Conservation (phyloP, 768 basidiomycete genomes). For the Suillus placidus region DNA sequence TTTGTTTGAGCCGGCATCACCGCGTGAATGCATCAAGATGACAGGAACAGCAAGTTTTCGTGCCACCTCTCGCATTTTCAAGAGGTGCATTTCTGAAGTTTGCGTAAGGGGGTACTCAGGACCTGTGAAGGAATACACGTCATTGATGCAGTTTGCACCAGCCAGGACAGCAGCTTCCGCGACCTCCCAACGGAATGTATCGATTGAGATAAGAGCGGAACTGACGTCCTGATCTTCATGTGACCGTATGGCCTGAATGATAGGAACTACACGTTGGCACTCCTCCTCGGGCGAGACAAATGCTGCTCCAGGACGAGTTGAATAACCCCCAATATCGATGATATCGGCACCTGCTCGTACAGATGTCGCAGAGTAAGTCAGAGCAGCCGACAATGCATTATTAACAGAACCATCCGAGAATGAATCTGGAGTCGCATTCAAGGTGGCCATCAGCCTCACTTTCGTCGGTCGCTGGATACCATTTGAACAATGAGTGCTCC, state of each 20-base stretch:
- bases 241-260: slow-evolving; percentile 60
- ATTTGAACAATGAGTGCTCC: slow-evolving; percentile 27
- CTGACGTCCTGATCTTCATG: slow-evolving; percentile 22
- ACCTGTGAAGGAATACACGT: slow-evolving; percentile 83
- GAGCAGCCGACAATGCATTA: slow-evolving; percentile 52
- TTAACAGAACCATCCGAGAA: slow-evolving; percentile 86
- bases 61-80: slow-evolving; percentile 67
- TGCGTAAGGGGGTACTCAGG: slow-evolving; percentile 45
- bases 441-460: slow-evolving; percentile 86
- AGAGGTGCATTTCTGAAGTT: slow-evolving; percentile 43
- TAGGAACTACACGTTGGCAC: slow-evolving; percentile 67
- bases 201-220: slow-evolving; percentile 25
- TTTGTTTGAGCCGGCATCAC: slow-evolving; percentile 78
- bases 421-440: slow-evolving; percentile 94
- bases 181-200: slow-evolving; percentile 69
- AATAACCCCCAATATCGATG: slow-evolving; percentile 92
- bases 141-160: slow-evolving; percentile 94
- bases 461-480: slow-evolving; percentile 28
- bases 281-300: slow-evolving; percentile 75
- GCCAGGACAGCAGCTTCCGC: slow-evolving; percentile 73
- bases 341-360: slow-evolving; percentile 67
- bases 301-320: slow-evolving; percentile 81
- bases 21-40: slow-evolving; percentile 93
- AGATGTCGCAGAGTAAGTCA: slow-evolving; percentile 54
- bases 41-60: slow-evolving; percentile 73